phyloP scores from a whole-genome alignment of 2,329 filamentous ascomycete species.

The Thelonectria rubi region DNA sequence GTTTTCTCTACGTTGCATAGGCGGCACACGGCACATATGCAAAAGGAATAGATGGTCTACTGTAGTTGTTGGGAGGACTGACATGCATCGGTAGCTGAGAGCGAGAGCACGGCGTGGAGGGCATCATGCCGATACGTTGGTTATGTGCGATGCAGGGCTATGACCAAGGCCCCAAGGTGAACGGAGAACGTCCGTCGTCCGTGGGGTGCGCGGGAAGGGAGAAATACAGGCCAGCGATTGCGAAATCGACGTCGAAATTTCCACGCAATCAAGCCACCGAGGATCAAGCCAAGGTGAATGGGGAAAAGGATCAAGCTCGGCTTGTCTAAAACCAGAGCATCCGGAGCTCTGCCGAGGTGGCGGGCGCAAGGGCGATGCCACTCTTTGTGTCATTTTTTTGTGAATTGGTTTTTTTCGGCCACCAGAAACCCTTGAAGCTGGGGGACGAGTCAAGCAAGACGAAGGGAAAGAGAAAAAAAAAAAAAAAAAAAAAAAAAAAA shows the following conservation, averaged over 20 bases:
- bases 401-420: neutral
- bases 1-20: conserved; percentile 23
- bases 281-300: conserved; percentile 2
- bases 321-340: conserved; percentile 7
- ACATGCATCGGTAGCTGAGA: conserved; percentile 10
- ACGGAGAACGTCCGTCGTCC: conserved; percentile 10
- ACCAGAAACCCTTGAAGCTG: conserved; percentile 3
- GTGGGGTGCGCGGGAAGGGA: conserved; percentile 16
- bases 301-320: conserved; percentile 2
- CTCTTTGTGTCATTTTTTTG: conserved; percentile 4
- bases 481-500: conserved; percentile 16
- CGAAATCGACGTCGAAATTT: conserved; percentile 18
- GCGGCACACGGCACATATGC: neutral
- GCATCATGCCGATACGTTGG: neutral
- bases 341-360: conserved; percentile 19
- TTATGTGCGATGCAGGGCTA: conserved; percentile 7
- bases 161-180: conserved; percentile 1
- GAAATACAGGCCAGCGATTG: conserved; percentile 17
- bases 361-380: conserved; percentile 11
- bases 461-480: too few relatives aligned
- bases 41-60: neutral
- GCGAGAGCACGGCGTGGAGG: conserved; percentile 2
- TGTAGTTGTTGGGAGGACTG: neutral
- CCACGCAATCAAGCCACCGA: conserved; percentile 12
- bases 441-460: conserved; percentile 22